These are phyloP conservation scores for Lachancea meyersii DNA, from an alignment of 805 yeast genomes.

Conservation along the genomic window DNA sequence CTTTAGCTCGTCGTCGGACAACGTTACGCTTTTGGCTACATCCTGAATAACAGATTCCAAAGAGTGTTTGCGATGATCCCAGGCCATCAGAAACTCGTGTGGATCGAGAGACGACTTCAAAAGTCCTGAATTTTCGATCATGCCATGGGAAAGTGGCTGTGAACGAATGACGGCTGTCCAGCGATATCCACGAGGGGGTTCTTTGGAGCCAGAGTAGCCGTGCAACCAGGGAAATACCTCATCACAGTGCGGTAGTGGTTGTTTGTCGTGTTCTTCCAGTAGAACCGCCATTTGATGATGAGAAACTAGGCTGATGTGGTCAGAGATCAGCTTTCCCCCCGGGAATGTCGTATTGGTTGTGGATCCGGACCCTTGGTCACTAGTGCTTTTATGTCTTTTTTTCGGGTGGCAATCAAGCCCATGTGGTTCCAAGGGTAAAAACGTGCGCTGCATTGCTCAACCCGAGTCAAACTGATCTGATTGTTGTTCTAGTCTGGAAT, in stretches of 20 bases:
- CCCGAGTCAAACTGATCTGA: neutral
- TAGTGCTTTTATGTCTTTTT: conserved; percentile 1
- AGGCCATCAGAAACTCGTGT: conserved; percentile 46
- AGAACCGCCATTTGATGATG: conserved; percentile 11
- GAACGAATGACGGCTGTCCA: conserved; percentile 29
- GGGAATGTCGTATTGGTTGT: neutral
- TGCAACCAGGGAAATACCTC: conserved; percentile 88
- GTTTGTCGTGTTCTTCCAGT: conserved; percentile 10
- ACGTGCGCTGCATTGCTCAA: neutral
- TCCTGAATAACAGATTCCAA: conserved; percentile 4
- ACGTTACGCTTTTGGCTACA: neutral
- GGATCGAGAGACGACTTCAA: conserved; percentile 51
- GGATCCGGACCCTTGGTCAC: conserved; percentile 1
- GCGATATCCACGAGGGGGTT: conserved; percentile 18
- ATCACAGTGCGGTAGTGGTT: conserved; percentile 55
- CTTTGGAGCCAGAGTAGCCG: conserved; percentile 43
- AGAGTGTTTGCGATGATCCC: conserved; percentile 21
- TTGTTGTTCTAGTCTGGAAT: too few species aligned
- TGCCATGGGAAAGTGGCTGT: conserved; percentile 13
- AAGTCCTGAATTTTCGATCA: conserved; percentile 35
- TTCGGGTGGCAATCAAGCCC: conserved; percentile 1
- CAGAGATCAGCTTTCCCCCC: neutral
- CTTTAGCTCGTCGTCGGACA: neutral
- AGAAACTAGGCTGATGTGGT: conserved; percentile 2
- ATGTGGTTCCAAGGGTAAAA: neutral